Evolutionary conservation across 495 filamentous ascomycete genomes (phyloP).

Genomic region (Podospora comata): DNA sequence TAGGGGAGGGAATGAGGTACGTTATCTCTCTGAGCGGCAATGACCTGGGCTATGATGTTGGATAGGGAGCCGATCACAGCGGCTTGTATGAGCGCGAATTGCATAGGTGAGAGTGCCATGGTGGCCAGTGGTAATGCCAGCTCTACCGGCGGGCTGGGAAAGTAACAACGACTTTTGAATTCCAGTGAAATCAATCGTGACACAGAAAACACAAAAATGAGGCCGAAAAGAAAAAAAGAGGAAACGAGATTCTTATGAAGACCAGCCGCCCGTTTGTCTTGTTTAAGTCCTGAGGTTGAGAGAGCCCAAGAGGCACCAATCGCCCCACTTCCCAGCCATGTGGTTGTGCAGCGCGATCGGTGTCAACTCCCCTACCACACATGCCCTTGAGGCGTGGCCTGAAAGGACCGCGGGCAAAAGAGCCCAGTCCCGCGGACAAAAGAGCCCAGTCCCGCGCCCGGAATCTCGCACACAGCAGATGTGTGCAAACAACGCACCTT

Average conservation of each 20-base stretch:
- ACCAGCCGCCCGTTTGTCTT: neutral
- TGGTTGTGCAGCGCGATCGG: neutral
- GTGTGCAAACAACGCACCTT: neutral
- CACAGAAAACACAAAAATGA: neutral
- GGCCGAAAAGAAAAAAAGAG: neutral
- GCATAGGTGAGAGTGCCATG: slow-evolving; percentile 53
- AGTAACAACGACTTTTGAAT: neutral
- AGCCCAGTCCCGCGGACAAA: neutral
- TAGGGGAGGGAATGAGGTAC: slow-evolving; percentile 43
- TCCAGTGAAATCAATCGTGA: neutral
- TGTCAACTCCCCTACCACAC: neutral
- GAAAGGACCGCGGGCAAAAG: neutral
- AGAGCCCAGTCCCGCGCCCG: neutral
- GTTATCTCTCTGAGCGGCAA: slow-evolving; percentile 63
- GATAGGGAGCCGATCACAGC: slow-evolving; percentile 68
- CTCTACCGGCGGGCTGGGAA: neutral
- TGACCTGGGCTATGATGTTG: slow-evolving; percentile 76
- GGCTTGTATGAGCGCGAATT: slow-evolving; percentile 66
- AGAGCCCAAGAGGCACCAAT: neutral
- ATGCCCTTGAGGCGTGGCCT: neutral
- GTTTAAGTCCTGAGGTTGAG: neutral
- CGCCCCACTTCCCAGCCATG: neutral
- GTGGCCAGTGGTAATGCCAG: neutral
- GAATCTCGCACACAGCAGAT: neutral
- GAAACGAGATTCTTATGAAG: neutral